Evolutionary conservation across 441 rosid genomes (phyloP).

Genomic region (Pelargonium citronellum): DNA sequence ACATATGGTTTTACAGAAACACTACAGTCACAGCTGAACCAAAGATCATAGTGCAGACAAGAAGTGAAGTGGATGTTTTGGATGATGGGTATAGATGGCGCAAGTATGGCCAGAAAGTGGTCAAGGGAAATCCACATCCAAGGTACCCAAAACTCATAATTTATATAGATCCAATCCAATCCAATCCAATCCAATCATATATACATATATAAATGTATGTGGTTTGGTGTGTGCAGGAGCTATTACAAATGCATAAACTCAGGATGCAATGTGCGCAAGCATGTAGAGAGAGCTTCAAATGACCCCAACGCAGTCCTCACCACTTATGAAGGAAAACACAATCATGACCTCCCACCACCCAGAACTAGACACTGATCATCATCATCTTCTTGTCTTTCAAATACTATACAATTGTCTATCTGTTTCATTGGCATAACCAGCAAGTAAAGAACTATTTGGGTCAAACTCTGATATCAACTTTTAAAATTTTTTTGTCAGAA

Average conservation of each 20-base stretch:
- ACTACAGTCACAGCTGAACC: conserved; percentile 74
- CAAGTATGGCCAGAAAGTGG: conserved; percentile 98
- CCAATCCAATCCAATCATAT: too few relatives aligned
- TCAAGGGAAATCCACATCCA: conserved; percentile 95
- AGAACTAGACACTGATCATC: conserved; percentile 32
- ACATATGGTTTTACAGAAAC: conserved; percentile 40
- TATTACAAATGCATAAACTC: conserved; percentile 56
- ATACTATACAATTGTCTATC: too few relatives aligned
- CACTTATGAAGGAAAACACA: conserved; percentile 69
- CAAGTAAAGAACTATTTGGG: too few relatives aligned
- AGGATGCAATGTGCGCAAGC: conserved; percentile 61
- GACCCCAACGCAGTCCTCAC: conserved; percentile 61
- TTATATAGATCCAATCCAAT: too few relatives aligned
- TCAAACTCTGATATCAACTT: too few relatives aligned
- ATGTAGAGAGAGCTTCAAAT: conserved; percentile 61
- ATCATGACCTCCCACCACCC: conserved; percentile 52
- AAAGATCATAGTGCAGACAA: conserved; percentile 88
- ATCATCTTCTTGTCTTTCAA: conserved; percentile 1
- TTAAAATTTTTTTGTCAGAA: too few relatives aligned
- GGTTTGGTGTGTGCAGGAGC: conserved; percentile 35
- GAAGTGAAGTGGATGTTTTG: conserved; percentile 92
- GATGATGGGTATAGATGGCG: conserved; percentile 99
- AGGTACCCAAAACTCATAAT: conserved; percentile 34
- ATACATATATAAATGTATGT: too few relatives aligned
- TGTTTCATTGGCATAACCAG: too few relatives aligned